A percentile compares a stretch with the other conserved stretches of the same genome.
Evolutionary conservation across 1,284 basidiomycete species (phyloP).

Genomic region (Trametes pubescens): DNA sequence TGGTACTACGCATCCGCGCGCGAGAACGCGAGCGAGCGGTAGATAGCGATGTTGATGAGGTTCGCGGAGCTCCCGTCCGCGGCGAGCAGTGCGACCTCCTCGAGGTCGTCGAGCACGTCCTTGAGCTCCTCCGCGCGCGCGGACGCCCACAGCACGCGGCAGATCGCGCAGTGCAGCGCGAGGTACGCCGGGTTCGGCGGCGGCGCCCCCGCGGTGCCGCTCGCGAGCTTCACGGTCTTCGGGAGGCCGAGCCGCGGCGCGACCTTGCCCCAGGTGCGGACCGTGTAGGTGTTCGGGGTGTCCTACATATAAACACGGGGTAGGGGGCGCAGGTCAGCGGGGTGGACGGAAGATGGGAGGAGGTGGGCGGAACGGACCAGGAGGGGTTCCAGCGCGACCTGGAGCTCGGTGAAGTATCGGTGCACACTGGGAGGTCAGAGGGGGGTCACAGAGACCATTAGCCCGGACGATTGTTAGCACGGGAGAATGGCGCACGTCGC

Average conservation of each 20-base stretch:
- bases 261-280: slow-evolving; percentile 32
- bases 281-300: slow-evolving; percentile 22
- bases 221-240: slow-evolving; percentile 28
- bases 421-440: slow-evolving; percentile 16
- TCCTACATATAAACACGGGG: slow-evolving; percentile 5
- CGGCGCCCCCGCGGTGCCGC: slow-evolving; percentile 13
- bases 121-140: slow-evolving; percentile 30
- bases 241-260: slow-evolving; percentile 31
- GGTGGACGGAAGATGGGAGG: background rate
- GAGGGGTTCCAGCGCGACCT: slow-evolving; percentile 28
- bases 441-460: background rate
- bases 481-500: slow-evolving; percentile 22
- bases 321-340: background rate
- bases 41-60: slow-evolving; percentile 32
- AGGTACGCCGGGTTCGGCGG: slow-evolving; percentile 29
- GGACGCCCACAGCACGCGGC: slow-evolving; percentile 29
- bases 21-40: slow-evolving; percentile 24
- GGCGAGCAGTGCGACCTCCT: slow-evolving; percentile 29
- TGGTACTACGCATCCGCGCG: slow-evolving; percentile 1
- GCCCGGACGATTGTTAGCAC: background rate
- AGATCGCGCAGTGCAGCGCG: slow-evolving; percentile 29
- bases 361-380: slow-evolving; percentile 9
- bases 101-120: slow-evolving; percentile 29
- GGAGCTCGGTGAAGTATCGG: slow-evolving; percentile 32
- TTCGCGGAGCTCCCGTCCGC: slow-evolving; percentile 29